Percentiles rank a stretch among this genome's conserved stretches.
These are phyloP conservation scores for Magnolia sinica DNA, from an alignment of 164 flowering plant species.

Conservation along the genomic window DNA sequence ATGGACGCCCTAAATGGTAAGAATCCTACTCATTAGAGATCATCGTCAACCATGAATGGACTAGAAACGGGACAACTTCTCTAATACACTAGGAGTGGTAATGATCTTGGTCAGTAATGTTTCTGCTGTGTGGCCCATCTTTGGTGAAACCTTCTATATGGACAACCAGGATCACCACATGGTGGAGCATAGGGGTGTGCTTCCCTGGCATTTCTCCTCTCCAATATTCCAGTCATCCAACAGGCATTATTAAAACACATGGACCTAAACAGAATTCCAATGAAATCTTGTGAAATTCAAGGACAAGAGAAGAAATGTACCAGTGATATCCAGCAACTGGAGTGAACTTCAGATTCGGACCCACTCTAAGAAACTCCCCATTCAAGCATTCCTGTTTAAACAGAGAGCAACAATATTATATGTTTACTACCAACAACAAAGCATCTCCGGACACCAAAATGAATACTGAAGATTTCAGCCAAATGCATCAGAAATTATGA, in stretches of 20 bases:
- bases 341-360: constrained; percentile 86
- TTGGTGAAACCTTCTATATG: no score
- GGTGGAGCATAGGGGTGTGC: no score
- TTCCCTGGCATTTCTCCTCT: background rate
- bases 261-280: no score
- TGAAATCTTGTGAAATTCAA: background rate
- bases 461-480: background rate
- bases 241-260: background rate
- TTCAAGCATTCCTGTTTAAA: constrained; percentile 75
- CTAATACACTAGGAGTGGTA: no score
- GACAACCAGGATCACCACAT: no score
- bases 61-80: no score
- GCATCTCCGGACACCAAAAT: background rate
- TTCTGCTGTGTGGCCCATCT: no score
- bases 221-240: background rate
- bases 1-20: no score
- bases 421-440: background rate
- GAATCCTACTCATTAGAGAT: no score
- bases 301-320: constrained; percentile 26
- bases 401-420: background rate
- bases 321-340: constrained; percentile 97
- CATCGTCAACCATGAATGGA: no score
- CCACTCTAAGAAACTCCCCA: constrained; percentile 96
- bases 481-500: background rate
- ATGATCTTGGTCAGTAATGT: no score